A percentile compares a stretch with the other conserved stretches of the same genome.
Conservation (phyloP, 164 flowering plant genomes). For the Kalanchoe fedtschenkoi region DNA sequence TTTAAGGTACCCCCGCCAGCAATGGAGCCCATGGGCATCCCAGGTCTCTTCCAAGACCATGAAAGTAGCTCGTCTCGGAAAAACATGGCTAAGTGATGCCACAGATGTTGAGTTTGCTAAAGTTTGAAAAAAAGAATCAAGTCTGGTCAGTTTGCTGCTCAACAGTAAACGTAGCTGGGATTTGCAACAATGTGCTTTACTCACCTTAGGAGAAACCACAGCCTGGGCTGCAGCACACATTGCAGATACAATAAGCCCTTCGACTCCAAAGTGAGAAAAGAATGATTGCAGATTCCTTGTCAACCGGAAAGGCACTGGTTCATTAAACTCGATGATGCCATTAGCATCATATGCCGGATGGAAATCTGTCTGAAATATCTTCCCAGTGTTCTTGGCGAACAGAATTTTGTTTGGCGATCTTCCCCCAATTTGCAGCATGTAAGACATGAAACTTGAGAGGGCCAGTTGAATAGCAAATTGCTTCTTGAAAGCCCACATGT, state of each 20-base stretch:
- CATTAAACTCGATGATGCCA: constrained; percentile 92
- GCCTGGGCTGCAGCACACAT: constrained; percentile 97
- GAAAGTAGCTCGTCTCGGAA: constrained; percentile 97
- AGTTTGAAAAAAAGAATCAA: not conserved
- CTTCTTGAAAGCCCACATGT: constrained; percentile 97
- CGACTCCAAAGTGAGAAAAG: constrained; percentile 95
- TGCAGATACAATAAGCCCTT: constrained; percentile 89
- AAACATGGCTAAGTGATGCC: constrained; percentile 97
- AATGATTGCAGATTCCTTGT: constrained; percentile 92
- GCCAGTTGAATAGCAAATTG: constrained; percentile 96
- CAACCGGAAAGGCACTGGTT: constrained; percentile 93
- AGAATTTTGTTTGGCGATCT: constrained; percentile 95
- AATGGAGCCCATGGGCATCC: constrained; percentile 50
- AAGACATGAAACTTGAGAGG: constrained; percentile 90
- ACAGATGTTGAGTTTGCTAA: constrained; percentile 93
- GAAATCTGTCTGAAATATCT: constrained; percentile 92
- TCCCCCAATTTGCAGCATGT: constrained; percentile 94
- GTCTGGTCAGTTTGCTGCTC: not conserved
- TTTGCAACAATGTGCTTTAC: constrained; percentile 8
- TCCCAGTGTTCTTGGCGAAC: constrained; percentile 96
- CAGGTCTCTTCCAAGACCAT: constrained; percentile 95
- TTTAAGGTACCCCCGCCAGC: constrained; percentile 50
- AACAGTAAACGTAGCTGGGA: too few species aligned
- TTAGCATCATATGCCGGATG: constrained; percentile 98
- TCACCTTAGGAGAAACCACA: constrained; percentile 82